Conservation (phyloP, 2,329 filamentous ascomycete genomes). For the Cladosporium oxysporum region DNA sequence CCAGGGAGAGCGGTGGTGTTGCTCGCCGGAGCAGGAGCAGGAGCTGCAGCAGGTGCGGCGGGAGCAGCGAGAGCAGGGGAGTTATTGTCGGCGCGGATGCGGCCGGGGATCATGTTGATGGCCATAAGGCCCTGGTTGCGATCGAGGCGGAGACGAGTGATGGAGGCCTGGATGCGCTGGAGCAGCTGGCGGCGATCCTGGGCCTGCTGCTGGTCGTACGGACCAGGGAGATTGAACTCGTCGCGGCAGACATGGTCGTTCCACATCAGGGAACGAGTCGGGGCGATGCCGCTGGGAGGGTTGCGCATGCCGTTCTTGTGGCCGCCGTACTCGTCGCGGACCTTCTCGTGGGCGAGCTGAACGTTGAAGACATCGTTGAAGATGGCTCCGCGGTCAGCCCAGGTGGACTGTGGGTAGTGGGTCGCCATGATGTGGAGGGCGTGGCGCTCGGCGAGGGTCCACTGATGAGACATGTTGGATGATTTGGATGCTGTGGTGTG, state of each 20-base stretch:
- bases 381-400: conserved; percentile 2
- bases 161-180: conserved; percentile 1
- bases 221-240: conserved; percentile 2
- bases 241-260: conserved; percentile 17
- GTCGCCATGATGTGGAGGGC: conserved; percentile 9
- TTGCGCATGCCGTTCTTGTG: conserved; percentile 9
- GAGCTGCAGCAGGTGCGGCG: neutral
- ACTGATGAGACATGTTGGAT: neutral
- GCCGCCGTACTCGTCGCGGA: conserved; percentile 18
- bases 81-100: conserved; percentile 2
- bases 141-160: neutral
- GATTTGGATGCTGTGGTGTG: neutral
- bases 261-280: conserved; percentile 5
- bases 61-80: neutral
- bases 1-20: neutral
- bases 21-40: neutral
- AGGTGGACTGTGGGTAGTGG: neutral
- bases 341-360: neutral
- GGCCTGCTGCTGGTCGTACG: neutral
- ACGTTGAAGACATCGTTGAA: conserved; percentile 7
- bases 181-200: neutral
- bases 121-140: neutral
- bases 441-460: conserved; percentile 2
- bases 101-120: neutral
- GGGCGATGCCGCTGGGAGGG: neutral